Evolutionary conservation across 2,329 filamentous ascomycete species (phyloP).

Genomic region (Fusarium fracticaudum): DNA sequence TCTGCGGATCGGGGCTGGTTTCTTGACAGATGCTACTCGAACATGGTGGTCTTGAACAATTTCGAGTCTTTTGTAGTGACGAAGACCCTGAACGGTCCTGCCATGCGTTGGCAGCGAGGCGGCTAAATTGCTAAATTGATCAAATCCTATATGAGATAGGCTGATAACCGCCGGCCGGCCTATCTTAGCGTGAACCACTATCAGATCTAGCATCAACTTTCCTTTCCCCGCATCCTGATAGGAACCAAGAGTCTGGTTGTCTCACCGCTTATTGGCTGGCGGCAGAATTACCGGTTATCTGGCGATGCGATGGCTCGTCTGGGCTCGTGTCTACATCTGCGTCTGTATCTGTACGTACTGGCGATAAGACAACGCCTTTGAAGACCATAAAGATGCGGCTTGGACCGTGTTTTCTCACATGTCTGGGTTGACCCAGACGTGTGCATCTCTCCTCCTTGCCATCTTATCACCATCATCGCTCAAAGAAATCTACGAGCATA

Average conservation of each 20-base stretch:
- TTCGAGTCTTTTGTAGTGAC: neutral
- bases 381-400: neutral
- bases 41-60: neutral
- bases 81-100: neutral
- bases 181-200: neutral
- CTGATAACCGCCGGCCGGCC: neutral
- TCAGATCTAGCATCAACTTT: neutral
- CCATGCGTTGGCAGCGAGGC: neutral
- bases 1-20: neutral
- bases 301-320: neutral
- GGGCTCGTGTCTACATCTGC: neutral
- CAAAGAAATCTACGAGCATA: neutral
- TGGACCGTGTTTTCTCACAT: neutral
- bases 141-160: neutral
- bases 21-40: neutral
- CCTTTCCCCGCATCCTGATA: neutral
- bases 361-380: neutral
- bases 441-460: neutral
- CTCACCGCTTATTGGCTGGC: neutral
- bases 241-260: neutral
- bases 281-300: neutral
- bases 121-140: neutral
- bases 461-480: neutral
- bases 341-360: neutral
- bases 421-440: neutral